Evolutionary conservation across 2,329 filamentous ascomycete species (phyloP), one percentile per base, ranked within the genome.

Genomic region (Colletotrichum phormii): DNA sequence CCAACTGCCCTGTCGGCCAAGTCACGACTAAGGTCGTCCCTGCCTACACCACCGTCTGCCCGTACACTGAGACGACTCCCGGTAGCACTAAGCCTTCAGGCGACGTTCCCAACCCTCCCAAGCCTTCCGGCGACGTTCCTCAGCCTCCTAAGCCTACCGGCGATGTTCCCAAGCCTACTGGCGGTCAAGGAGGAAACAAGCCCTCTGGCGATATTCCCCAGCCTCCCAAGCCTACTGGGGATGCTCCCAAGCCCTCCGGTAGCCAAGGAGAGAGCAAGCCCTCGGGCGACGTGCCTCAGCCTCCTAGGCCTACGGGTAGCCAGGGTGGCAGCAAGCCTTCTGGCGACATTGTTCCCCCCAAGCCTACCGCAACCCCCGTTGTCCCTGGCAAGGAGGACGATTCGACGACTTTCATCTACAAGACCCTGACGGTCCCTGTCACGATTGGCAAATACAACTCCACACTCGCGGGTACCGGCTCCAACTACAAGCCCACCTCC

Each of bases 1-100:
- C 76, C 37, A 77, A 83, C 80, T 85, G 83, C 77, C 82, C 84
- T 9, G 79, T 74, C 1, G 79, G 79, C 24, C 77, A 81, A 33
- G 78, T 85, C 46, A 83, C 81, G 22, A 86, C 85, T 2, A 74
- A 79, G 74, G 76, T 80, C 42, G 74, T 80, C 37, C 75, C 79
- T 42, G 67, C 76, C 67, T 84, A 81, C 37, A 86, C 84, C 31
- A 86, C 84, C 9, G 78, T 85, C 70, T 85, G 84, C 81, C 84
- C 84, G 8, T 79, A 85, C 33, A 77, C 76, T 33, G 75, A 67
- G 42, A 71, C 51, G 51, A 69, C 57, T 7, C 18, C 51, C 29
- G 33, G 31, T n/a, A 15, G 46, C 2, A 57, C 22, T 3, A 65
- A 53, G 46, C 60, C 72, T 49, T 69, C 71, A 4, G 58, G 78